These are phyloP conservation scores for Marsdenia floribunda DNA, from an alignment of 257 asterid genomes.

Conservation along the genomic window DNA sequence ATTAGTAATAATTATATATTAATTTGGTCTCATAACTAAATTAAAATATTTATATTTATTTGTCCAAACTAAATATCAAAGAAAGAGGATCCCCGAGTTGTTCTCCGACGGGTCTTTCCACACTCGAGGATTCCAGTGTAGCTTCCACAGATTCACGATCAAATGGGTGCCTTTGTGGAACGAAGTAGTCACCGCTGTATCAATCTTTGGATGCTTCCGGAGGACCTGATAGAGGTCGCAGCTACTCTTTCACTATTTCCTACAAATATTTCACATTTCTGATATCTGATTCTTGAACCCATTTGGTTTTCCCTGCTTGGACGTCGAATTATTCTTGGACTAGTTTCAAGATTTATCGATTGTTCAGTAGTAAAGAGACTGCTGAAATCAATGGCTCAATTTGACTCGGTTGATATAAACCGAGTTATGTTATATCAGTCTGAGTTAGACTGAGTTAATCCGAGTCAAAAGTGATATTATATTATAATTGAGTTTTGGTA, in stretches of 20 bases:
- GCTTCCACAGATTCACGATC: conserved; percentile 44
- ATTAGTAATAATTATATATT: no score
- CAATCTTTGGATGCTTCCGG: conserved; percentile 45
- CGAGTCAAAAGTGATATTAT: no score
- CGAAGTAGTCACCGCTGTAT: conserved; percentile 14
- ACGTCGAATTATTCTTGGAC: conserved; percentile 40
- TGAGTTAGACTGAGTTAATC: no score
- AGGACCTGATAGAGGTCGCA: conserved; percentile 51
- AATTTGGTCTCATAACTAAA: no score
- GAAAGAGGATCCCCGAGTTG: conserved; percentile 33
- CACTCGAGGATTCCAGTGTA: conserved; percentile 50
- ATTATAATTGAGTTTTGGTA: no score
- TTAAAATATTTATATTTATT: no score
- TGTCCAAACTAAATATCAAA: no score
- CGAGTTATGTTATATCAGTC: no score
- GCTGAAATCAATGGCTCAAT: conserved; percentile 49
- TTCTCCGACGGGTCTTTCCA: no score
- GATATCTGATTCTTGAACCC: conserved; percentile 51
- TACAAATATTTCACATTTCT: conserved; percentile 32
- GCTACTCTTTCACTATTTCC: conserved; percentile 45
- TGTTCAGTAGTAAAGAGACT: conserved; percentile 41
- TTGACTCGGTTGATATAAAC: no score
- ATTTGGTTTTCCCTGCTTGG: conserved; percentile 31
- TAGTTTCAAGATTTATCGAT: conserved; percentile 9
- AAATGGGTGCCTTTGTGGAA: conserved; percentile 34